phyloP scores from a whole-genome alignment of 228 moss, liverwort and hornwort species.

The Sphagnum fallax region DNA sequence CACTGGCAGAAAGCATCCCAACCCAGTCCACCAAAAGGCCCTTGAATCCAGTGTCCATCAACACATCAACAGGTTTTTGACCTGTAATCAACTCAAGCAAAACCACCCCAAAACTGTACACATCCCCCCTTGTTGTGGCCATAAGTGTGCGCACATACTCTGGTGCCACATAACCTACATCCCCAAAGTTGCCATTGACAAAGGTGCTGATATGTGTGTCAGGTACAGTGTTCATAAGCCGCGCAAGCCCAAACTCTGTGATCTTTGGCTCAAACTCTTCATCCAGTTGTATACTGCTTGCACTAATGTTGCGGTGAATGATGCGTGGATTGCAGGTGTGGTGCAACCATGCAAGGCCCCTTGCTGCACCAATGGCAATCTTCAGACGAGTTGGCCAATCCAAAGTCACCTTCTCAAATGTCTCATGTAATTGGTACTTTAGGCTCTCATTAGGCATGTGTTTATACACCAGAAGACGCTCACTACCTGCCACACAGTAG shows the following conservation, averaged over 20 bases:
- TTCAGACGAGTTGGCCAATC: constrained; percentile 60
- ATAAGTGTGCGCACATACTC: constrained; percentile 62
- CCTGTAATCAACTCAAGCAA: constrained; percentile 47
- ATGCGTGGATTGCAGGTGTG: constrained; percentile 70
- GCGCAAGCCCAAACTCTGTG: constrained; percentile 60
- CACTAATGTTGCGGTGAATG: constrained; percentile 64
- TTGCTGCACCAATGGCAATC: constrained; percentile 52
- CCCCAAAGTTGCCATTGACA: constrained; percentile 59
- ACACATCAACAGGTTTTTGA: constrained; percentile 44
- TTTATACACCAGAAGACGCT: constrained; percentile 62
- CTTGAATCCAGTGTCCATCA: constrained; percentile 40
- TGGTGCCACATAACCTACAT: constrained; percentile 59
- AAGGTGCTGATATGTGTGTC: constrained; percentile 57
- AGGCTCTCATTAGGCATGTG: constrained; percentile 57
- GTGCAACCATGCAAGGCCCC: constrained; percentile 65
- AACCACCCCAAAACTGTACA: constrained; percentile 63
- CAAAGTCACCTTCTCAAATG: constrained; percentile 29
- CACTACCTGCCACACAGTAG: constrained; percentile 46
- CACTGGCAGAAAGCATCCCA: constrained; percentile 45
- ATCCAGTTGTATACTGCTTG: constrained; percentile 53
- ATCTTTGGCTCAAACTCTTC: constrained; percentile 55
- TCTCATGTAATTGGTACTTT: constrained; percentile 27
- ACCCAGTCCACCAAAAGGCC: constrained; percentile 70
- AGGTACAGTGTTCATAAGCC: constrained; percentile 43
- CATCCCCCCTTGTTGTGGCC: constrained; percentile 53